Conservation (phyloP, 768 basidiomycete species). For the Coprinopsis cinerea region DNA sequence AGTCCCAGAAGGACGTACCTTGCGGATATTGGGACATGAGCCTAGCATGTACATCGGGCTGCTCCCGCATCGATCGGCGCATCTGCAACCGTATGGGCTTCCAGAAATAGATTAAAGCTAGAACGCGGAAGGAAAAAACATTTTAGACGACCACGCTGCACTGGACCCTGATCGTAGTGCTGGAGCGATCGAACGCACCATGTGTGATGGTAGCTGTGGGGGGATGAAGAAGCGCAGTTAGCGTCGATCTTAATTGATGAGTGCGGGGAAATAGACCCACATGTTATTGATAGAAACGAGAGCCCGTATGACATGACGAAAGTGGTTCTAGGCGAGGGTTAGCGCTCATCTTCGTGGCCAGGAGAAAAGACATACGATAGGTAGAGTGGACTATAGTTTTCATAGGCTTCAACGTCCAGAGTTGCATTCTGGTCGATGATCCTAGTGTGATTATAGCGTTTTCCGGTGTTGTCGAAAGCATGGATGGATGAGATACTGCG, state of each 20-base stretch:
- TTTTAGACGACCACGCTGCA: background rate
- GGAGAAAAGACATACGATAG: slow-evolving; percentile 30
- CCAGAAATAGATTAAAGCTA: slow-evolving; percentile 49
- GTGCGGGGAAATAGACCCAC: slow-evolving; percentile 17
- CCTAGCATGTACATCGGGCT: slow-evolving; percentile 54
- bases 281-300: slow-evolving; percentile 60
- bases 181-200: slow-evolving; percentile 22
- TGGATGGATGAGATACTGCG: slow-evolving; percentile 38
- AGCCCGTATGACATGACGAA: slow-evolving; percentile 54
- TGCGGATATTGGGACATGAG: slow-evolving; percentile 53
- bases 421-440: slow-evolving; percentile 35
- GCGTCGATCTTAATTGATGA: background rate
- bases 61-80: slow-evolving; percentile 43
- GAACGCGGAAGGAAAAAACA: background rate
- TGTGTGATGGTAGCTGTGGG: slow-evolving; percentile 40
- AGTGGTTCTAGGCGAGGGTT: slow-evolving; percentile 32
- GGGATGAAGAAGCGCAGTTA: background rate
- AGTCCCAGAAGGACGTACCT: slow-evolving; percentile 21
- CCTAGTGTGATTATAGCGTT: slow-evolving; percentile 33
- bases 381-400: slow-evolving; percentile 42
- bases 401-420: slow-evolving; percentile 40
- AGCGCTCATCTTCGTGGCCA: background rate
- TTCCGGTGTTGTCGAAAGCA: slow-evolving; percentile 58
- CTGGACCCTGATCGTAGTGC: no score
- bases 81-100: slow-evolving; percentile 51